These are phyloP conservation scores for Fragosphaeria purpurea DNA, from an alignment of 2,329 filamentous ascomycete genomes.

Conservation along the genomic window DNA sequence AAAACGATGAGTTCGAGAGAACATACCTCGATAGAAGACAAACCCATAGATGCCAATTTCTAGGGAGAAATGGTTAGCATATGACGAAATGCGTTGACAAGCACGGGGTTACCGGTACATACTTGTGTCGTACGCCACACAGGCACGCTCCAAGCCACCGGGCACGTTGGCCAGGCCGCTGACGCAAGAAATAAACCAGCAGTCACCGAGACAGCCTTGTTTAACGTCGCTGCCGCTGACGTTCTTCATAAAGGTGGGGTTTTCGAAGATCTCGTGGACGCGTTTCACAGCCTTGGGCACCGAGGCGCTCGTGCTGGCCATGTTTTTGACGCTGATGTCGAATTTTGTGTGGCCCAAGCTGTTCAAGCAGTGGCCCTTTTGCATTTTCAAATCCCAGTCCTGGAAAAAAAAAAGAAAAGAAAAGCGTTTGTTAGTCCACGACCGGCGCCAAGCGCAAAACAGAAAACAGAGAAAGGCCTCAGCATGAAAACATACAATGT, in stretches of 20 bases:
- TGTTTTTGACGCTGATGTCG: conserved; percentile 28
- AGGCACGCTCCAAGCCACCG: conserved; percentile 60
- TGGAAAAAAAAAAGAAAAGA: conserved; percentile 17
- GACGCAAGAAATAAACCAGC: conserved; percentile 72
- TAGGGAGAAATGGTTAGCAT: conserved; percentile 6
- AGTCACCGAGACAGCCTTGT: conserved; percentile 69
- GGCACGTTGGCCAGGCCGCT: conserved; percentile 67
- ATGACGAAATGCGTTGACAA: conserved; percentile 13
- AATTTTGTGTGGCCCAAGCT: conserved; percentile 41
- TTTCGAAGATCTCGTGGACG: conserved; percentile 64
- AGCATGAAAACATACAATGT: conserved; percentile 35
- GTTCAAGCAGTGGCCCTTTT: conserved; percentile 46
- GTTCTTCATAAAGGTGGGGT: conserved; percentile 56
- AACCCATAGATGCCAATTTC: conserved; percentile 80
- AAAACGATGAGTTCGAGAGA: neutral
- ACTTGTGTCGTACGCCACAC: conserved; percentile 62
- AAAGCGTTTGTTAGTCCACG: neutral
- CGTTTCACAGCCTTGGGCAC: conserved; percentile 68
- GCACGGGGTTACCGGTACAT: conserved; percentile 15
- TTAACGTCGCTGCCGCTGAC: conserved; percentile 65
- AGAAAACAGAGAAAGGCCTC: neutral
- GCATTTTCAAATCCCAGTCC: conserved; percentile 61
- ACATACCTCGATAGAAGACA: conserved; percentile 63
- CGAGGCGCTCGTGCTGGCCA: conserved; percentile 35
- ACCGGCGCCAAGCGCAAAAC: neutral